Conservation (phyloP, 2,329 filamentous ascomycete genomes). For the Clonostachys solani region DNA sequence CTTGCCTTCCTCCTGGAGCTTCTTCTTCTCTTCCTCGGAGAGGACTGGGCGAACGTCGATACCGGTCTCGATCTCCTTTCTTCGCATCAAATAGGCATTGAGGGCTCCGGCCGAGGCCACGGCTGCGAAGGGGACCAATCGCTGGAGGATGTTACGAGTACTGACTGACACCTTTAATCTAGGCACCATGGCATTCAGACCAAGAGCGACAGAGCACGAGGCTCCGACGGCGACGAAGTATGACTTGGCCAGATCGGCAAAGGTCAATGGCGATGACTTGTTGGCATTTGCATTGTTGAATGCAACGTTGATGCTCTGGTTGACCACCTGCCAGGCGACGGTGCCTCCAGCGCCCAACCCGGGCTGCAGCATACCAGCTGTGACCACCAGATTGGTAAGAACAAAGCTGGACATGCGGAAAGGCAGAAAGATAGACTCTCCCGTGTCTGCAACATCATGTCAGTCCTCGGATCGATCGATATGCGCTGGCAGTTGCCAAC, state of each 20-base stretch:
- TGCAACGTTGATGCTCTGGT: conserved; percentile 96
- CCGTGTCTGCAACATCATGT: conserved; percentile 66
- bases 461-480: not conserved
- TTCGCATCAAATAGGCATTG: conserved; percentile 97
- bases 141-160: conserved; percentile 70
- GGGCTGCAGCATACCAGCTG: conserved; percentile 94
- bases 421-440: conserved; percentile 84
- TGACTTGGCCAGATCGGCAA: conserved; percentile 76
- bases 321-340: conserved; percentile 89
- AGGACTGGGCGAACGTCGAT: conserved; percentile 90
- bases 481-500: not conserved
- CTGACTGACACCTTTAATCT: conserved; percentile 75
- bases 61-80: conserved; percentile 87
- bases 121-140: conserved; percentile 94
- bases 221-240: conserved; percentile 90
- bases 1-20: conserved; percentile 50
- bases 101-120: conserved; percentile 87
- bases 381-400: conserved; percentile 89
- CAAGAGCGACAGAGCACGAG: conserved; percentile 88
- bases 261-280: conserved; percentile 87
- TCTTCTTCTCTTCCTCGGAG: conserved; percentile 62
- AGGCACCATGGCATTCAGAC: conserved; percentile 85
- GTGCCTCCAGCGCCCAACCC: conserved; percentile 78
- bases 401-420: conserved; percentile 98
- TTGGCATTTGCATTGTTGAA: conserved; percentile 98